These are phyloP conservation scores for Tripterygium wilfordii DNA, from an alignment of 177 flowering plant genomes.

Conservation along the genomic window DNA sequence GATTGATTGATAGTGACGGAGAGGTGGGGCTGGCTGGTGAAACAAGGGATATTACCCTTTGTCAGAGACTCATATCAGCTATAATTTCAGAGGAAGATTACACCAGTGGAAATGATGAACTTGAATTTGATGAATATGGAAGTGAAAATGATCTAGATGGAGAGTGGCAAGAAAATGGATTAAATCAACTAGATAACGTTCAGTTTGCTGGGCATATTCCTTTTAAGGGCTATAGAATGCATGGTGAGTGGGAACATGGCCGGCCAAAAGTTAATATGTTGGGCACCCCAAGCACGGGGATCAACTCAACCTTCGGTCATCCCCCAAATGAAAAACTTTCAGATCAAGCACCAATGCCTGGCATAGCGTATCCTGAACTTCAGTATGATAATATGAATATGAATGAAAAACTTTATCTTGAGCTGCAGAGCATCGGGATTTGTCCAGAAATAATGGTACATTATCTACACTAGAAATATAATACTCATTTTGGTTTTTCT, in stretches of 20 bases:
- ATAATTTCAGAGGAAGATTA: constrained; percentile 52
- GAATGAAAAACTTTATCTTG: constrained; percentile 56
- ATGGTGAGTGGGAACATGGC: constrained; percentile 27
- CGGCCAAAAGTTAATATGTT: constrained; percentile 22
- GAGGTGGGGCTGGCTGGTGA: constrained; percentile 17
- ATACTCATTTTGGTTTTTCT: too few species aligned
- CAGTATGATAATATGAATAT: constrained; percentile 52
- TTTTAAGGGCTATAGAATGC: constrained; percentile 43
- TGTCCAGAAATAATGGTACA: constrained; percentile 57
- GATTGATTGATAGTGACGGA: constrained; percentile 21
- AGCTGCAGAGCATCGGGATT: constrained; percentile 66
- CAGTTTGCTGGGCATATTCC: constrained; percentile 29
- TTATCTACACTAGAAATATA: neutral
- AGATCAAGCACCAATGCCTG: constrained; percentile 31
- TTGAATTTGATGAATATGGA: constrained; percentile 32
- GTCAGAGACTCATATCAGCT: constrained; percentile 65
- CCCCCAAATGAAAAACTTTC: constrained; percentile 30
- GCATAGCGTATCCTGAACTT: constrained; percentile 31
- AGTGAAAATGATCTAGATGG: constrained; percentile 41
- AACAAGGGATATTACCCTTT: constrained; percentile 39
- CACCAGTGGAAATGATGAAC: constrained; percentile 31
- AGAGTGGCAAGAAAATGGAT: constrained; percentile 30
- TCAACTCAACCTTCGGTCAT: constrained; percentile 24
- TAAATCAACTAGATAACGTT: constrained; percentile 21
- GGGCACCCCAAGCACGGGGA: constrained; percentile 17